Conservation (phyloP, 2,329 filamentous ascomycete genomes). For the Penicillium sp. region DNA sequence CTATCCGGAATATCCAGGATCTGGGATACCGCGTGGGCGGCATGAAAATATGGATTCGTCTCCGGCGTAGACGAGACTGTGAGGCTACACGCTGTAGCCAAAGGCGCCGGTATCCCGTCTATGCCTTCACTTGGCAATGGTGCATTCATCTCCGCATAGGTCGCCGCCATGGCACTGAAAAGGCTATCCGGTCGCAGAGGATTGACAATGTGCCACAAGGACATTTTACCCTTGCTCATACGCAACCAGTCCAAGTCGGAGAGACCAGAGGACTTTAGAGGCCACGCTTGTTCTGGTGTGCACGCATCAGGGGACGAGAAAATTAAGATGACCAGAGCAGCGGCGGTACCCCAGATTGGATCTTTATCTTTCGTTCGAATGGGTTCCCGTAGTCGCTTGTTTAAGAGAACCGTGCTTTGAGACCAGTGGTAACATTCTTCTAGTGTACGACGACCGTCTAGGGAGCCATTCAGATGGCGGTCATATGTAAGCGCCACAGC, state of each 20-base stretch:
- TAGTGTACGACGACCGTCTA: slow-evolving; percentile 27
- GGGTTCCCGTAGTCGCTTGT: slow-evolving; percentile 38
- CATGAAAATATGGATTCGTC: slow-evolving; percentile 43
- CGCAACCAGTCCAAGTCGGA: slow-evolving; percentile 61
- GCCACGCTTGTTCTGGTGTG: slow-evolving; percentile 56
- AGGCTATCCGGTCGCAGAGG: slow-evolving; percentile 52
- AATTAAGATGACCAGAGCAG: slow-evolving; percentile 44
- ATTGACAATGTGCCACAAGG: slow-evolving; percentile 56
- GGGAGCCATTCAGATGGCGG: slow-evolving; percentile 26
- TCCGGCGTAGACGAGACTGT: slow-evolving; percentile 35
- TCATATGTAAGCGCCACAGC: slow-evolving; percentile 47
- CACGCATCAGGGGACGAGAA: slow-evolving; percentile 46
- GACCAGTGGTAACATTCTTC: slow-evolving; percentile 51
- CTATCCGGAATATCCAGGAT: slow-evolving; percentile 34
- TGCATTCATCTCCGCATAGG: slow-evolving; percentile 41
- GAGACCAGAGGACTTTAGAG: slow-evolving; percentile 48
- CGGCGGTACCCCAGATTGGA: slow-evolving; percentile 52
- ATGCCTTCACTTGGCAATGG: slow-evolving; percentile 33
- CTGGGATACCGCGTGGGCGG: slow-evolving; percentile 41
- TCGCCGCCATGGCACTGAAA: slow-evolving; percentile 41
- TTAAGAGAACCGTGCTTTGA: slow-evolving; percentile 46
- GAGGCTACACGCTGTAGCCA: slow-evolving; percentile 31
- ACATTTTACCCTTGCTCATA: slow-evolving; percentile 58
- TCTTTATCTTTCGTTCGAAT: slow-evolving; percentile 45
- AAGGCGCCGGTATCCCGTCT: slow-evolving; percentile 21